Evolutionary conservation across 2,329 filamentous ascomycete species (phyloP).

Genomic region (Tolypocladium inflatum): DNA sequence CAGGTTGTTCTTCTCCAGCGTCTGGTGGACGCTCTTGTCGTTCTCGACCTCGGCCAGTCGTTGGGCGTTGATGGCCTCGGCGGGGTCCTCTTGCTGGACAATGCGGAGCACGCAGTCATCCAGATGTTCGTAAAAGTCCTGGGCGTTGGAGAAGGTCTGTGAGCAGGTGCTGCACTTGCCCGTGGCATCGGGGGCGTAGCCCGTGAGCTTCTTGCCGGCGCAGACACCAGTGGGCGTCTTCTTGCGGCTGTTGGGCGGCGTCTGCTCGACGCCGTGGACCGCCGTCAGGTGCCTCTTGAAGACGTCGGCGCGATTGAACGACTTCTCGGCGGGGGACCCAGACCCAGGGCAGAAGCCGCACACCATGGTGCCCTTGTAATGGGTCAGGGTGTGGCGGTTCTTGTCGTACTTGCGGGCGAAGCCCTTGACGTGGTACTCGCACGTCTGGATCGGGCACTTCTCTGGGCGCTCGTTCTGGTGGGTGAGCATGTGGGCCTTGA

Average conservation of each 20-base stretch:
- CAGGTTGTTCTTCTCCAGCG: constrained; percentile 54
- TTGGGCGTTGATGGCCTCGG: constrained; percentile 58
- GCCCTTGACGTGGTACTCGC: constrained; percentile 86
- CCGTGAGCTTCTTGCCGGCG: constrained; percentile 54
- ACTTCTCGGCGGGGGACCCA: constrained; percentile 83
- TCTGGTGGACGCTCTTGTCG: constrained; percentile 51
- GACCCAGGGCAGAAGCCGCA: constrained; percentile 90
- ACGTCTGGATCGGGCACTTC: constrained; percentile 87
- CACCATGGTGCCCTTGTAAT: constrained; percentile 97
- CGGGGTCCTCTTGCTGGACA: constrained; percentile 61
- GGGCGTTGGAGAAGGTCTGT: constrained; percentile 80
- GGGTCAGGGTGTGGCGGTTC: constrained; percentile 86
- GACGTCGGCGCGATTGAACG: constrained; percentile 89
- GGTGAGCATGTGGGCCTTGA: constrained; percentile 91
- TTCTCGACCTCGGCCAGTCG: constrained; percentile 57
- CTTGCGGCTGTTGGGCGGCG: constrained; percentile 83
- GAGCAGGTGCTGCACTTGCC: constrained; percentile 96
- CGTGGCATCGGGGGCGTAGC: constrained; percentile 68
- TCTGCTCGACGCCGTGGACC: constrained; percentile 88
- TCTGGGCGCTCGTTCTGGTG: constrained; percentile 86
- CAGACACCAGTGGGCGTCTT: constrained; percentile 36
- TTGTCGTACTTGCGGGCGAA: constrained; percentile 96
- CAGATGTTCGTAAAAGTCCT: constrained; percentile 98
- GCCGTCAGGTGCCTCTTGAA: constrained; percentile 91
- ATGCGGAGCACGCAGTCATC: constrained; percentile 66